Evolutionary conservation across 202 grass and related monocot species (phyloP), one percentile per base, ranked within the genome.

Genomic region (Carex arenaria): DNA sequence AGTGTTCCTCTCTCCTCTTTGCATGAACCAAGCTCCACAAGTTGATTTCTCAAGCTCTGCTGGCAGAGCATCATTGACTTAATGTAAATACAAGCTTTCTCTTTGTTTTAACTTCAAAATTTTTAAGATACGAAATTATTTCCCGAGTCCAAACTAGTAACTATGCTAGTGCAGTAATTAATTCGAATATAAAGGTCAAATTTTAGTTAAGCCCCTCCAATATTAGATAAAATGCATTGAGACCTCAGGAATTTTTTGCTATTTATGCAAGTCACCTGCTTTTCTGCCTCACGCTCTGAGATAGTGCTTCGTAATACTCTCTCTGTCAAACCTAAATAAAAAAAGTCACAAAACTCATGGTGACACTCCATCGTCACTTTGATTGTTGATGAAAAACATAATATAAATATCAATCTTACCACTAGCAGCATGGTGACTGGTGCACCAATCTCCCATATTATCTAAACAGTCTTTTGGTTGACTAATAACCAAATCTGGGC

Each of bases 361-460:
- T 65, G 15, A 55, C 11, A 59, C 52, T 77, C 1, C 6, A 5
- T 59, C 2, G 5, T n/a, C 72, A 86, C 12, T 88, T 60, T 8
- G 68, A 85, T 42, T 65, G 43, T 36, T n/a, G 19, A 67, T 23
- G 64, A 38, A 45, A 80, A 31, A 12, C 3, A 84, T 76, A 49
- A 63, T 45, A 55, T 26, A 83, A 34, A 23, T 30, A 31, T 75
- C 14, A 0, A 84, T 61, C 75, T 66, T 92, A 97, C 94, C 91
- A 85, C 90, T 97, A 89, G 91, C 80, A 81, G 83, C 77, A 83
- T 97, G 91, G 63, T 97, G 94, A 38, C 75, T 90, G 61, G 80
- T 82, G 69, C 94, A 97, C 94, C 94, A 97, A 86, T 94, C 86
- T 72, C 69, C 84, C 91, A 97, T 94, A 63, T 89, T 90, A 81